Evolutionary conservation across 176 grass and related monocot genomes (phyloP), one percentile per base, ranked within the genome.

Genomic region (Melocanna baccifera): DNA sequence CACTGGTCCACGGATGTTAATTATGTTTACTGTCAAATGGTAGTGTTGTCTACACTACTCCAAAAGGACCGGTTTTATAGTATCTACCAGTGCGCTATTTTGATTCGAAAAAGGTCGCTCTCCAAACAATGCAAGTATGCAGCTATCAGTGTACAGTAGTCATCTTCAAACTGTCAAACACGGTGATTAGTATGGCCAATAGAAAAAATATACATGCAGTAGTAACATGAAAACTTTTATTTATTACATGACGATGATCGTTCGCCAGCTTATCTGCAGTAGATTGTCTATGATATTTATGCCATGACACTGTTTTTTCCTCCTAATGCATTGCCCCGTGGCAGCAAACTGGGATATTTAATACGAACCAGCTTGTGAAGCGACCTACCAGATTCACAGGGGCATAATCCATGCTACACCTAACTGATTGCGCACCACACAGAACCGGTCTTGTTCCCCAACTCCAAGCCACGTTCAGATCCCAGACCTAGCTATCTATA

Each of bases 381-480:
- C n/a, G 30, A 75, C 45, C 32, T 75, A n/a, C 34, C 16, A n/a
- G 63, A 37, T 52, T 25, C 36, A 58, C 9, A 53, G 56, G 25
- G 18, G 18, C 39, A 70, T 58, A 32, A 76, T 57, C 50, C 9
- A 6, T 19, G 15, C 22, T 15, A 3, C 50, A 57, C 18, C 16
- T 46, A 73, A 10, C 14, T 41, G 66, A 72, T 63, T 52, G 56
- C 43, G 12, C 42, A 4, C 22, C 67, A 37, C 64, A 78, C 74
- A 57, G 5, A 67, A 80, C 12, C 32, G 53, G 20, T 25, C 32
- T 23, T 40, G 63, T 40, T 40, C 32, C 22, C 62, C 79, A 28
- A 41, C 65, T 29, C 81, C 55, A 74, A 18, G 56, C 69, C 69
- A 69, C 75, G 19, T 62, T 36, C 37, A 70, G 36, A 81, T 58